Conservation (phyloP, 345 rosid genomes). For the Abelmoschus esculentus region DNA sequence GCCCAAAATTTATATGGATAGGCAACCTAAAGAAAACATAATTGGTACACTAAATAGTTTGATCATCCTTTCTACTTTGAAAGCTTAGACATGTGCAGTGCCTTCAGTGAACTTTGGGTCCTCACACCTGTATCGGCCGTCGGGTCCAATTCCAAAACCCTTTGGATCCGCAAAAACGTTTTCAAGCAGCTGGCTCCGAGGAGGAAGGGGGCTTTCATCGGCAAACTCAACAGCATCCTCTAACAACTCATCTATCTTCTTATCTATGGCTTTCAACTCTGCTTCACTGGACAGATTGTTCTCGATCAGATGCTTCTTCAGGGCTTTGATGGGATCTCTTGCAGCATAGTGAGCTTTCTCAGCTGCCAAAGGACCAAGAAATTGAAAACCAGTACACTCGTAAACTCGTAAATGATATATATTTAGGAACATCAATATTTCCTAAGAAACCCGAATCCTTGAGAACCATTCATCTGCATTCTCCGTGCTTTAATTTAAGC, state of each 20-base stretch:
- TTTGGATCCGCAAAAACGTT: slow-evolving; percentile 86
- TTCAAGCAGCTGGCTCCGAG: slow-evolving; percentile 70
- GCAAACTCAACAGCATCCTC: slow-evolving; percentile 85
- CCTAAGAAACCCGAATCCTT: neutral
- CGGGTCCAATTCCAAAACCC: slow-evolving; percentile 82
- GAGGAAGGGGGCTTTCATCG: slow-evolving; percentile 57
- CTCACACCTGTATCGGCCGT: slow-evolving; percentile 72
- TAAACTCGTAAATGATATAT: neutral
- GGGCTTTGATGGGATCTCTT: slow-evolving; percentile 62
- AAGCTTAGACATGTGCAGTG: slow-evolving; percentile 58
- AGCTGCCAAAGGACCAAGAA: slow-evolving; percentile 35
- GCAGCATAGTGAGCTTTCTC: slow-evolving; percentile 75
- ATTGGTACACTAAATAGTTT: slow-evolving; percentile 1
- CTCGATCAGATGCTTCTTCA: slow-evolving; percentile 60
- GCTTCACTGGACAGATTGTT: slow-evolving; percentile 53
- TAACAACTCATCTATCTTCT: slow-evolving; percentile 61
- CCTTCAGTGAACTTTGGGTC: slow-evolving; percentile 83
- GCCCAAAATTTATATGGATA: neutral
- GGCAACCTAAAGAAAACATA: slow-evolving; percentile 10
- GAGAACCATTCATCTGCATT: neutral
- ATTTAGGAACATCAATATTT: neutral
- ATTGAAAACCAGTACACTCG: neutral
- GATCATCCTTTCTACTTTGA: neutral
- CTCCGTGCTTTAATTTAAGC: neutral
- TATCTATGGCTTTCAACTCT: slow-evolving; percentile 64